phyloP scores from a whole-genome alignment of 1,284 basidiomycete species.

The Apiotrichum mycotoxinovorans region DNA sequence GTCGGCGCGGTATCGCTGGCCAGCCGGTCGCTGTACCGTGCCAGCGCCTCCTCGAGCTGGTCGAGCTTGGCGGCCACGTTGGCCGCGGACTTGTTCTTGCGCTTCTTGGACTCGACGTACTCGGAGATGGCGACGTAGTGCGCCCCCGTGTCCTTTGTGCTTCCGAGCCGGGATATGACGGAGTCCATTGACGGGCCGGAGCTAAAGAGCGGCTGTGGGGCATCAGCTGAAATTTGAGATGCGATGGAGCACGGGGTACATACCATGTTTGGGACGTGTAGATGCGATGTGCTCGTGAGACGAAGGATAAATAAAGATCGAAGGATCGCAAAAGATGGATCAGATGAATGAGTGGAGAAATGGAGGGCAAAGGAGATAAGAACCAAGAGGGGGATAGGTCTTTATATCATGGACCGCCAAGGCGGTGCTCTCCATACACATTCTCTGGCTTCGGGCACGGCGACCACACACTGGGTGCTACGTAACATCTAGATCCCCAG shows the following conservation, averaged over 20 bases:
- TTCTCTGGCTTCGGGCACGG: too few species aligned
- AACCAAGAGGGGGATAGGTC: neutral
- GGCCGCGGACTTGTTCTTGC: neutral
- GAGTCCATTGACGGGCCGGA: neutral
- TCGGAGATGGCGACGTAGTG: neutral
- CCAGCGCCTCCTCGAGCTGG: neutral
- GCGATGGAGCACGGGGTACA: neutral
- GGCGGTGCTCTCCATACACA: too few species aligned
- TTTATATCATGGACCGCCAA: neutral
- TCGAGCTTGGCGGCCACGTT: constrained; percentile 3
- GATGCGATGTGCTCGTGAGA: too few species aligned
- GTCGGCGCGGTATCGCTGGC: neutral
- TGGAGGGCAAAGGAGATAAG: neutral
- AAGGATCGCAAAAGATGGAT: neutral
- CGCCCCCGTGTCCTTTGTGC: constrained; percentile 1
- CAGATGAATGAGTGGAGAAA: neutral
- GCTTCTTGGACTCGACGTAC: constrained; percentile 1
- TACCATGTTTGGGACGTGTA: neutral
- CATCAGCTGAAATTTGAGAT: too few species aligned
- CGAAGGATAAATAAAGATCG: too few species aligned
- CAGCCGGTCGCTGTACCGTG: neutral
- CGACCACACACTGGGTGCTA: too few species aligned
- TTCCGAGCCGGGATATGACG: neutral
- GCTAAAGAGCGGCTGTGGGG: neutral
- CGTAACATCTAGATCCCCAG: too few species aligned